phyloP scores from a whole-genome alignment of 257 asterid genomes.

The Coffea eugenioides region DNA sequence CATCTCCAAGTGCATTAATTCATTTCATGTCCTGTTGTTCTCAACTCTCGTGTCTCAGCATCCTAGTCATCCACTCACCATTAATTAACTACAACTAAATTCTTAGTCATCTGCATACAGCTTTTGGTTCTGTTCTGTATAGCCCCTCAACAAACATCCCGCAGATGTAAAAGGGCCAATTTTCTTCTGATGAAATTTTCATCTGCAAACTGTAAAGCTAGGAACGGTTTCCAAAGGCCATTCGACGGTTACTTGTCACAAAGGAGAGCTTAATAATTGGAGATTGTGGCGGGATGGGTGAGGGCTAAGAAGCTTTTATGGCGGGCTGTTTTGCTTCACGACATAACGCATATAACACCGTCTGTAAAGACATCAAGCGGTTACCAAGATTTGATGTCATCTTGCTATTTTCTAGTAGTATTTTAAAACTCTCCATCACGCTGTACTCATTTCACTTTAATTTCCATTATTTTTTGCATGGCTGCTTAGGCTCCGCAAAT shows the following conservation, averaged over 20 bases:
- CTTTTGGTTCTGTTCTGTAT: no score
- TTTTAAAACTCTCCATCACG: not conserved
- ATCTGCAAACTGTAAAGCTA: not conserved
- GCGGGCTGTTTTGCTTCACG: not conserved
- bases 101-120: not conserved
- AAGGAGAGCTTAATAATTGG: not conserved
- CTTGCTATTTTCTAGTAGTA: not conserved
- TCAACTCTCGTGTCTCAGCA: not conserved
- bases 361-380: not conserved
- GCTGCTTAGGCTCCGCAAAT: not conserved
- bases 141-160: not conserved
- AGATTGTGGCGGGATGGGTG: not conserved
- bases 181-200: not conserved
- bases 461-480: no score
- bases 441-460: no score
- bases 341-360: slow-evolving; percentile 2
- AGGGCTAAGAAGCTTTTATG: not conserved
- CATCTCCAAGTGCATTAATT: not conserved
- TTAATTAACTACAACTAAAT: not conserved
- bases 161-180: not conserved
- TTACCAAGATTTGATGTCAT: not conserved
- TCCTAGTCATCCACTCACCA: slow-evolving; percentile 4
- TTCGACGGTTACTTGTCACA: not conserved
- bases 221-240: slow-evolving; percentile 1
- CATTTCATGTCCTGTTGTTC: not conserved